Percentiles rank a stretch among this genome's conserved stretches.
phyloP scores from a whole-genome alignment of 2,329 filamentous ascomycete species.

The Diaporthe humulicola region DNA sequence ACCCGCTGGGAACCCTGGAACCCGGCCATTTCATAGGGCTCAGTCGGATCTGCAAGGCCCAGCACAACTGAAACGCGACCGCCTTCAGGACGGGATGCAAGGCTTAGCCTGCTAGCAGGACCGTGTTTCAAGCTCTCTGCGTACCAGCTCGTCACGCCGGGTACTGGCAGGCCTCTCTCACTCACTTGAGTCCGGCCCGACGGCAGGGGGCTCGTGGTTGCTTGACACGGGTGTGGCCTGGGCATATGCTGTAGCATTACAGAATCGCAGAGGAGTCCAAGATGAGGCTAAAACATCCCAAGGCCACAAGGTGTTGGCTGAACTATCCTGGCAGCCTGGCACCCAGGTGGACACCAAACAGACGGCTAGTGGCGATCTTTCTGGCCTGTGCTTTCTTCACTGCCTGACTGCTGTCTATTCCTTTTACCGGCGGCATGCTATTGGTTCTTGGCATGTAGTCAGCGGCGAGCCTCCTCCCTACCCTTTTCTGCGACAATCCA shows the following conservation, averaged over 20 bases:
- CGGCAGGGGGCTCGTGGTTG: not conserved
- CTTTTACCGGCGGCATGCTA: not conserved
- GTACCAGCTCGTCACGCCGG: slow-evolving; percentile 18
- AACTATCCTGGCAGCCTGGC: not conserved
- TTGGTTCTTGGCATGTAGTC: not conserved
- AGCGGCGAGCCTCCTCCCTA: not conserved
- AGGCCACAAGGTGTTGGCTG: not conserved
- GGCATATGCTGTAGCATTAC: not conserved
- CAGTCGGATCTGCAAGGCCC: slow-evolving; percentile 16
- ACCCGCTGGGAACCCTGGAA: slow-evolving; percentile 4
- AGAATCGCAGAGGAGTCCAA: not conserved
- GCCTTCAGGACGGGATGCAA: slow-evolving; percentile 29
- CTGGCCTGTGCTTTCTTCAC: slow-evolving; percentile 1
- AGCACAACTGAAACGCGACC: slow-evolving; percentile 32
- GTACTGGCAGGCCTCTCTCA: slow-evolving; percentile 20
- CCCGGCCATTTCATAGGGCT: slow-evolving; percentile 21
- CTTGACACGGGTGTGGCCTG: slow-evolving; percentile 1
- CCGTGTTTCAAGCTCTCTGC: slow-evolving; percentile 30
- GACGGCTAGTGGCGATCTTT: slow-evolving; percentile 25
- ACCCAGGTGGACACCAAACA: not conserved
- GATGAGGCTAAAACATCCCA: slow-evolving; percentile 34
- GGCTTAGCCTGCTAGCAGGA: slow-evolving; percentile 15
- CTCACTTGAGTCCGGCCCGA: slow-evolving; percentile 27
- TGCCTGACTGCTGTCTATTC: not conserved
- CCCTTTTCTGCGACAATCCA: not conserved